Percentiles rank a stretch among this genome's conserved stretches.
Evolutionary conservation across 73 alveolate species (phyloP).

Genomic region (Blepharisma stoltei): DNA sequence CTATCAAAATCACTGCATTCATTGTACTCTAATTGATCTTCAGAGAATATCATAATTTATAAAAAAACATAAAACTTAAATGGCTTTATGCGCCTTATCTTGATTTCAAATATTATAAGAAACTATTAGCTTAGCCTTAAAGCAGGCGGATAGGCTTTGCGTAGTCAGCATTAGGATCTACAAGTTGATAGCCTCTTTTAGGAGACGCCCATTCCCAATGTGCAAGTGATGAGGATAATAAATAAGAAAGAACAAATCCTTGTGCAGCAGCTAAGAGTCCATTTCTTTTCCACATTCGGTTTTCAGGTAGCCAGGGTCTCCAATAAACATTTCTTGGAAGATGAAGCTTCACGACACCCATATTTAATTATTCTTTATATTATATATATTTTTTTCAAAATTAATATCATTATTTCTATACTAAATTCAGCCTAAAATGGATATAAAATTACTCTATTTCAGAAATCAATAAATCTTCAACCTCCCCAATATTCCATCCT

Average conservation of each 20-base stretch:
- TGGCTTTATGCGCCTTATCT: too few relatives aligned
- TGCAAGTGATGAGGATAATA: background rate
- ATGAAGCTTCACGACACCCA: slow-evolving; percentile 14
- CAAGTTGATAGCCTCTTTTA: background rate
- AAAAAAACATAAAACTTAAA: too few relatives aligned
- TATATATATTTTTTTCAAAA: background rate
- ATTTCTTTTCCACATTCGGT: slow-evolving; percentile 7
- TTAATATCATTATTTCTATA: background rate
- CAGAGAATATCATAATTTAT: too few relatives aligned
- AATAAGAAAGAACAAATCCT: background rate
- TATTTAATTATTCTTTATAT: background rate
- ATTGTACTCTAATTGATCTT: too few relatives aligned
- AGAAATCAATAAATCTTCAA: background rate
- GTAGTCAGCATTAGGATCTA: background rate
- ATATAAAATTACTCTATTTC: background rate
- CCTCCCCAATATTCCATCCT: slow-evolving; percentile 55
- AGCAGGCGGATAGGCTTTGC: background rate
- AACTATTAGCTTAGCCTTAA: background rate
- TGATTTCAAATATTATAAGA: background rate
- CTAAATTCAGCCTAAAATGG: slow-evolving; percentile 16
- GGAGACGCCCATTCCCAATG: background rate
- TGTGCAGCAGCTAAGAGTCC: background rate
- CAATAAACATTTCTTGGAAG: background rate
- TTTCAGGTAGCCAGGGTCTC: background rate
- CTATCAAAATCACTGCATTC: too few relatives aligned